These are phyloP conservation scores for Chalciporus sphaerocephalus DNA, from an alignment of 768 basidiomycete species.

Conservation along the genomic window DNA sequence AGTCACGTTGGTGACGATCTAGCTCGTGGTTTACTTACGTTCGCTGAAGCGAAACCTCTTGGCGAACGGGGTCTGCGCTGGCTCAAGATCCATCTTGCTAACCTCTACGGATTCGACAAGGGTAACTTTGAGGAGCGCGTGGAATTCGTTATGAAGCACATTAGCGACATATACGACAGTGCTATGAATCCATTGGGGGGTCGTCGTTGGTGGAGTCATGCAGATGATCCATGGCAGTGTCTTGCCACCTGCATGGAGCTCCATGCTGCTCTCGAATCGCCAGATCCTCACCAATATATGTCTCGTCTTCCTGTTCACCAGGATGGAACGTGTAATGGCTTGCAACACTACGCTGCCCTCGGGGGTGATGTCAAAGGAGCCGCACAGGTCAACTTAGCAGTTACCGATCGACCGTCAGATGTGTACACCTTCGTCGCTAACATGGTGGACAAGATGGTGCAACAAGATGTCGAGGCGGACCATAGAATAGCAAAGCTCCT, in stretches of 20 bases:
- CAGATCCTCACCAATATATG: constrained; percentile 51
- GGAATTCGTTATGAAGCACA: constrained; percentile 62
- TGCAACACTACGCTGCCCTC: constrained; percentile 97
- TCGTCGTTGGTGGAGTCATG: constrained; percentile 79
- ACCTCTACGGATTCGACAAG: constrained; percentile 93
- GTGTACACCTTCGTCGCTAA: constrained; percentile 90
- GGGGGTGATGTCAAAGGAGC: constrained; percentile 91
- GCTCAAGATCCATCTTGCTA: constrained; percentile 94
- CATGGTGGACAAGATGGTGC: constrained; percentile 72
- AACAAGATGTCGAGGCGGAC: constrained; percentile 50
- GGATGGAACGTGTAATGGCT: constrained; percentile 96
- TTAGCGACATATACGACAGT: constrained; percentile 78
- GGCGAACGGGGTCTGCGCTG: constrained; percentile 84
- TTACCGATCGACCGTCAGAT: constrained; percentile 83
- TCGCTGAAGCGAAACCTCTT: constrained; percentile 74
- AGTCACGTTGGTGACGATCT: constrained; percentile 96
- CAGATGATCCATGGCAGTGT: constrained; percentile 97
- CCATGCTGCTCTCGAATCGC: constrained; percentile 69
- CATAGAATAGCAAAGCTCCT: constrained; percentile 55
- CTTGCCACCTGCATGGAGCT: constrained; percentile 91
- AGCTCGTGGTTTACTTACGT: constrained; percentile 78
- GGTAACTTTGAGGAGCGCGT: constrained; percentile 92
- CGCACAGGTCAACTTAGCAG: constrained; percentile 84
- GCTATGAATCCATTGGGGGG: constrained; percentile 78
- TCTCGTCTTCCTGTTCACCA: constrained; percentile 90